Evolutionary conservation across 1,284 basidiomycete genomes (phyloP), one percentile per base, ranked within the genome.

Genomic region (Ganoderma meredithae): DNA sequence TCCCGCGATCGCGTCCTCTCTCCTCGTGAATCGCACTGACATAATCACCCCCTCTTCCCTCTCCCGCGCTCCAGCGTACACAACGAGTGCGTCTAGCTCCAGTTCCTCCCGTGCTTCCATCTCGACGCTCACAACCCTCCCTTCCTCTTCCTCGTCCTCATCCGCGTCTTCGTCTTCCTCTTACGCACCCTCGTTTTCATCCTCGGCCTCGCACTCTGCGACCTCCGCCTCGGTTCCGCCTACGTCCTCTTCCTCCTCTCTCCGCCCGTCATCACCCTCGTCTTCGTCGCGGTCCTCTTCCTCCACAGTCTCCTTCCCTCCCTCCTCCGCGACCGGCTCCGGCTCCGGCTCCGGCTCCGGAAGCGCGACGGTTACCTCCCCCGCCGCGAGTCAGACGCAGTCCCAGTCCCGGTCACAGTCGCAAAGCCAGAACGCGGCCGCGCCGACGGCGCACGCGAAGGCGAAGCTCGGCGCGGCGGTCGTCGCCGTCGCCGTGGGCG

Each of bases 391-490:
- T 27, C 31, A 27, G 52, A 55, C 33, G 25, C 52, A 27, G 27
- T 7, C 52, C 33, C 53, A 36, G 39, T 4, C 10, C 36, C 58
- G 22, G 22, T 22, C 22, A 10, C 58, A 60, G 12, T 40, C 36
- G 36, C 56, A 60, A 22, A 40, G 36, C 9, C 36, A 25, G 5
- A 60, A 40, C 22, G n/a, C 58, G 3, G 39, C 39, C 2, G 19
- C 33, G 9, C 39, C 58, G 33, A 40, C 58, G 58, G 58, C 22
- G 58, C 13, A n/a, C 36, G 19, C 56, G 8, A 39, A n/a, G 10
- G 55, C n/a, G 9, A 60, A 40, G 39, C 15, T 60, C 39, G 58
- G 58, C 58, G 58, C 58, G 36, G 58, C 58, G 17, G 36, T 41
- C 22, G 39, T 60, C 58, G 39, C 39, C 0, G 39, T 60, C 36